Base-by-base conservation (phyloP, 495 filamentous ascomycete species). In the Xylaria nigripes region DNA sequence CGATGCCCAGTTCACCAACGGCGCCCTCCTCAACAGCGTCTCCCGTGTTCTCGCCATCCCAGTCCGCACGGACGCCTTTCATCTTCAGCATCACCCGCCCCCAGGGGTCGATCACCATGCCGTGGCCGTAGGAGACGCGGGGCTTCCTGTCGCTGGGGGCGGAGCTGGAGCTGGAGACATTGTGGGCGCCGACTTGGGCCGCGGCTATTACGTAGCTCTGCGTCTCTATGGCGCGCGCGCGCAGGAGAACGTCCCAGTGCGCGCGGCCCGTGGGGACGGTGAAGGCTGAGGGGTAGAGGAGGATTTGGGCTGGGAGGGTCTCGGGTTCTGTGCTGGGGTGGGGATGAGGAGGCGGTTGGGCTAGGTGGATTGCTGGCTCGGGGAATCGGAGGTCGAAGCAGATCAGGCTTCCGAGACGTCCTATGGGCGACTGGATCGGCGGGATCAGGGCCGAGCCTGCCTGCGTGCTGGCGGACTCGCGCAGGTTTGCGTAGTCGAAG, bases 331-430 rank as follows among this genome's bases (percentile, higher is more conserved):
- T 16, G 53, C 15, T 36, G 32, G 32, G 13, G 13, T 3, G 6
- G 13, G 32, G 32, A 15, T 36, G 32, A 6, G 6, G 32, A 15
- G 58, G 2, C 53, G 83, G 78, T 43, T 81, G 77, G 13, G 77
- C 79, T 16, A 96, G 74, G 5, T 81, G 72, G 13, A 93, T 69
- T 3, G 80, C 76, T 10, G 85, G 79, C 57, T 95, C 89, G 0
- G 91, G 86, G 59, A 96, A 97, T 0, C 92, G 86, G 36, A 90
- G 79, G 72, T 97, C 92, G 66, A 95, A 97, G 66, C 92, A 97
- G 22, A 96, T 94, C 21, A 83, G 75, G 21, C 86, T 65, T 3
- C 87, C 92, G 2, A 97, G 76, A 24, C 80, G 80, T 0, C 91
- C 92, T 9, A 95, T 62, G 0, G 78, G 67, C 0, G 86, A 92